phyloP scores from a whole-genome alignment of 306 rosid species.

The Ziziphus jujuba region DNA sequence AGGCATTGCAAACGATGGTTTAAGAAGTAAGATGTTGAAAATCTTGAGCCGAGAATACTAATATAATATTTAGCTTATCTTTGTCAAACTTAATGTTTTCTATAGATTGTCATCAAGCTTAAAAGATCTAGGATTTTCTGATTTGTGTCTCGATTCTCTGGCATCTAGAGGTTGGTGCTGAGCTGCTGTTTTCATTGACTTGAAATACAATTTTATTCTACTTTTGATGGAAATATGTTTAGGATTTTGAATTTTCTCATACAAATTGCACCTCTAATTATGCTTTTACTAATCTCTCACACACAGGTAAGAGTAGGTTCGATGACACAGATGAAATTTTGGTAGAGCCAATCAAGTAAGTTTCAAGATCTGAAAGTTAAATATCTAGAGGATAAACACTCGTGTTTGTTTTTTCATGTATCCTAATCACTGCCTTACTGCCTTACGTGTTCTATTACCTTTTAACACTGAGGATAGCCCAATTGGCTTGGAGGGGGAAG shows the following conservation, averaged over 20 bases:
- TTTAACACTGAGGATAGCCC: constrained; percentile 33
- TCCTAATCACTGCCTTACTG: background rate
- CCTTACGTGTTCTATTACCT: constrained; percentile 23
- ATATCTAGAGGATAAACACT: constrained; percentile 9
- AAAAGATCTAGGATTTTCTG: constrained; percentile 72
- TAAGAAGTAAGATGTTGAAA: background rate
- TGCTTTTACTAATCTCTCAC: background rate
- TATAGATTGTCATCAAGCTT: constrained; percentile 72
- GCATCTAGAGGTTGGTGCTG: constrained; percentile 68
- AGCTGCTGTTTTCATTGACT: background rate
- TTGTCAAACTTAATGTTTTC: constrained; percentile 29
- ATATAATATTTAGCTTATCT: background rate
- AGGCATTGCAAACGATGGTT: too few relatives aligned
- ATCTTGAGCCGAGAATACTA: background rate
- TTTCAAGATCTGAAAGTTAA: constrained; percentile 25
- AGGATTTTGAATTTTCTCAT: background rate
- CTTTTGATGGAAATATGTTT: background rate
- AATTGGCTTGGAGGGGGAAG: constrained; percentile 19
- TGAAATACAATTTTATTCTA: background rate
- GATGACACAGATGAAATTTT: constrained; percentile 34
- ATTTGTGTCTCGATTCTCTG: constrained; percentile 74
- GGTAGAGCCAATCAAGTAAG: constrained; percentile 46
- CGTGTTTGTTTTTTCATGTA: background rate
- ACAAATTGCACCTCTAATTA: background rate
- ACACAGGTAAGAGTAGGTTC: constrained; percentile 32